Evolutionary conservation across 2,329 filamentous ascomycete species (phyloP).

Genomic region (Knufia petricola): DNA sequence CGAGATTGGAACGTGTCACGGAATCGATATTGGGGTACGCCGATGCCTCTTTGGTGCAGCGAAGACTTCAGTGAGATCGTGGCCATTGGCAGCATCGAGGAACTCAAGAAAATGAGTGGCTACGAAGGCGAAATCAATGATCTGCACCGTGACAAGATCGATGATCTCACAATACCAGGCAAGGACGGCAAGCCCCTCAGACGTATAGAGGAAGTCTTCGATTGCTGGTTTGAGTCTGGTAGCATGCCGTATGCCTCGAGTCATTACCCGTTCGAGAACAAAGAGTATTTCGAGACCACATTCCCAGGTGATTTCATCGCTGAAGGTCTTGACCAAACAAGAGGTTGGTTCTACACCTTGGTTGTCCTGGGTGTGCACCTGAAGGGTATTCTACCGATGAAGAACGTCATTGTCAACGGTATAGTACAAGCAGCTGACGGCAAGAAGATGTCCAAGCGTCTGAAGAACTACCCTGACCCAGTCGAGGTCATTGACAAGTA

Average conservation of each 20-base stretch:
- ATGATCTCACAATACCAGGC: conserved; percentile 80
- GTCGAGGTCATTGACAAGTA: conserved; percentile 68
- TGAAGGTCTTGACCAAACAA: conserved; percentile 77
- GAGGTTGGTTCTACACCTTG: conserved; percentile 87
- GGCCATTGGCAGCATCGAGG: conserved; percentile 68
- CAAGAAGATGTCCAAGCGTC: conserved; percentile 90
- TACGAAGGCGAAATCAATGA: conserved; percentile 68
- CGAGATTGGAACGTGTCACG: conserved; percentile 85
- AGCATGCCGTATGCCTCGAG: conserved; percentile 81
- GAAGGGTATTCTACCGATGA: conserved; percentile 70
- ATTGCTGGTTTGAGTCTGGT: conserved; percentile 88
- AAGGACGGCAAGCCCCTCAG: conserved; percentile 66
- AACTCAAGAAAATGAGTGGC: conserved; percentile 70
- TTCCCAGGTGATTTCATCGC: conserved; percentile 86
- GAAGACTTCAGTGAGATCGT: conserved; percentile 73
- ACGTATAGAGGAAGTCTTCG: conserved; percentile 74
- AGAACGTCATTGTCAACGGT: conserved; percentile 83
- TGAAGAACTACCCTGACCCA: conserved; percentile 87
- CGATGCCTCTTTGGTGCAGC: conserved; percentile 75
- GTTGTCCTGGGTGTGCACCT: conserved; percentile 74
- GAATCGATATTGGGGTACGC: conserved; percentile 85
- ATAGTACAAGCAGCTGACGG: conserved; percentile 82
- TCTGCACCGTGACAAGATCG: conserved; percentile 77
- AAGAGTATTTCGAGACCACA: conserved; percentile 60
- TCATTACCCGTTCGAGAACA: conserved; percentile 80